phyloP scores from a whole-genome alignment of 306 rosid species.

The Lathyrus sativus region DNA sequence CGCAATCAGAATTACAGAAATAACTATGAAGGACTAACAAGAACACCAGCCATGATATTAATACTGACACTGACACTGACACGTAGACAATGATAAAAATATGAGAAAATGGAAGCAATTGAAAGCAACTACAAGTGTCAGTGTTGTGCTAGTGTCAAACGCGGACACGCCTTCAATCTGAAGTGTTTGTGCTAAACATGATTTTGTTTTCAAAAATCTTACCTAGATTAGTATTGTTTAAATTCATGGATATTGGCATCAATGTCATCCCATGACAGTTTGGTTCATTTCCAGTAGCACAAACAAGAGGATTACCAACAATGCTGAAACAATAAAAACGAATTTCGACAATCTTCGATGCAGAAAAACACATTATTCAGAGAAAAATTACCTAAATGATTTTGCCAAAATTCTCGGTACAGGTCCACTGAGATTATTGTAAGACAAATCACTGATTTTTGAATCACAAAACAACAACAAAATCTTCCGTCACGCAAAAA shows the following conservation, averaged over 20 bases:
- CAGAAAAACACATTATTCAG: conserved; percentile 22
- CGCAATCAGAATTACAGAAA: conserved; percentile 44
- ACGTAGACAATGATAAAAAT: background rate
- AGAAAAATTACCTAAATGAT: conserved; percentile 72
- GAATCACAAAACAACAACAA: conserved; percentile 38
- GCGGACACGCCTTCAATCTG: background rate
- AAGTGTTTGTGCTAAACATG: background rate
- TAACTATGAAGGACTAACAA: background rate
- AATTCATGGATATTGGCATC: conserved; percentile 93
- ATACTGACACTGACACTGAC: background rate
- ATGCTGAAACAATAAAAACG: conserved; percentile 57
- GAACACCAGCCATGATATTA: background rate
- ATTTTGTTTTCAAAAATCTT: conserved; percentile 24
- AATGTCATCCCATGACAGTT: conserved; percentile 73
- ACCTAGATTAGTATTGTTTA: conserved; percentile 65
- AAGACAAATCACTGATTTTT: conserved; percentile 80
- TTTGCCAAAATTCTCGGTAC: conserved; percentile 86
- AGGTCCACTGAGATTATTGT: conserved; percentile 86
- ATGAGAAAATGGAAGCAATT: background rate
- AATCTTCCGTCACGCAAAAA: conserved; percentile 34
- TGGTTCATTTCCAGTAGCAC: conserved; percentile 78
- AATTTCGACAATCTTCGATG: background rate
- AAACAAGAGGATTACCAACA: conserved; percentile 85
- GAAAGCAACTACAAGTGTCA: background rate
- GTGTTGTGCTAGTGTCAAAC: background rate